Evolutionary conservation across 2,329 filamentous ascomycete genomes (phyloP).

Genomic region (Cercospora berteroae): DNA sequence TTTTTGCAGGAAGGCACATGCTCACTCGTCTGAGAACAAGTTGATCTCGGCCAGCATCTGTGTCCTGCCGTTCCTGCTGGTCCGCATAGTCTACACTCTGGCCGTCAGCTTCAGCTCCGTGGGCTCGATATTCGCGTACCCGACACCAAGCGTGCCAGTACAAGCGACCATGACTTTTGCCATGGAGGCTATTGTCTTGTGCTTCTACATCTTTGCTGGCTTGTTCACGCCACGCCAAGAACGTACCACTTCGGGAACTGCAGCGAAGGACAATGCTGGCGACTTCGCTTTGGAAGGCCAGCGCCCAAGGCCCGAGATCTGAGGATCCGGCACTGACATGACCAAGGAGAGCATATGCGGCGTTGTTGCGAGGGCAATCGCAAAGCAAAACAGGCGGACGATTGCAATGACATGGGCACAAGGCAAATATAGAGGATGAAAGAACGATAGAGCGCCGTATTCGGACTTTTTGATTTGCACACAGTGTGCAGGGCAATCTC

Average conservation of each 20-base stretch:
- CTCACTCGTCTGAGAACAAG: conserved; percentile 18
- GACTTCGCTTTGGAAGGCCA: not conserved
- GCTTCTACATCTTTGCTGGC: conserved; percentile 27
- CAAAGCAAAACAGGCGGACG: not conserved
- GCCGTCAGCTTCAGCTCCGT: conserved; percentile 21
- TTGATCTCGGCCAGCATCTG: conserved; percentile 29
- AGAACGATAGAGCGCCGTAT: not conserved
- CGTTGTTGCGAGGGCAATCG: not conserved
- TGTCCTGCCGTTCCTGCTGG: conserved; percentile 33
- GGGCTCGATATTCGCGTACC: conserved; percentile 25
- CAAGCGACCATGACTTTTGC: conserved; percentile 32
- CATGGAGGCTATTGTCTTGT: conserved; percentile 30
- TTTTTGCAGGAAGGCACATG: conserved; percentile 9
- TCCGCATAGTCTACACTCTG: conserved; percentile 40
- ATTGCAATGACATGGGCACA: not conserved
- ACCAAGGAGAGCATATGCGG: not conserved
- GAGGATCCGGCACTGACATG: not conserved
- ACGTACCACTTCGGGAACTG: not conserved
- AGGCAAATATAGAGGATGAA: not conserved
- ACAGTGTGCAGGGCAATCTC: not conserved
- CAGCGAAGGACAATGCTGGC: not conserved
- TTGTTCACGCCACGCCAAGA: conserved; percentile 24
- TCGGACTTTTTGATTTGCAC: not conserved
- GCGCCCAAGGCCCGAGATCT: not conserved
- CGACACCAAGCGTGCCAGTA: conserved; percentile 23